Percentiles rank a stretch among this genome's conserved stretches.
Evolutionary conservation across 805 yeast genomes (phyloP).

Genomic region (Yamadazyma philogaea): DNA sequence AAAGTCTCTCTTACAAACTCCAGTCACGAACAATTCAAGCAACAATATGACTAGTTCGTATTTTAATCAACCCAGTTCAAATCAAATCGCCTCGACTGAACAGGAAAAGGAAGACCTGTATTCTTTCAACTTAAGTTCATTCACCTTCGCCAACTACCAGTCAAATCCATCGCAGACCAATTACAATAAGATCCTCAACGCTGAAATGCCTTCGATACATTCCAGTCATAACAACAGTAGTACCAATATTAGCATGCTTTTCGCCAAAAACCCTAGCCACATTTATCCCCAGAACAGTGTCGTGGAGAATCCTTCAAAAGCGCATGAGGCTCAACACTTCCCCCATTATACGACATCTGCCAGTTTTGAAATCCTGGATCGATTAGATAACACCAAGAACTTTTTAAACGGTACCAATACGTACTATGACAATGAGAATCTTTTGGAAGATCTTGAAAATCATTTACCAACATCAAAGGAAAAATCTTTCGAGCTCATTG

Average conservation of each 20-base stretch:
- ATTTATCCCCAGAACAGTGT: constrained; percentile 11
- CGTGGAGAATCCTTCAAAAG: not conserved
- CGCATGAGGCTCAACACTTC: constrained; percentile 2
- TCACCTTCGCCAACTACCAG: constrained; percentile 26
- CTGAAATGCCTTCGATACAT: constrained; percentile 2
- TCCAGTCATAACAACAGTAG: constrained; percentile 11
- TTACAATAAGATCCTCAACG: constrained; percentile 1
- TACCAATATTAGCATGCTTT: constrained; percentile 13
- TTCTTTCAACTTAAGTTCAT: constrained; percentile 34
- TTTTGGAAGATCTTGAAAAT: constrained; percentile 35
- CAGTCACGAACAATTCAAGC: constrained; percentile 21
- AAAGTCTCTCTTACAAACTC: constrained; percentile 10
- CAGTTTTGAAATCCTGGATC: constrained; percentile 7
- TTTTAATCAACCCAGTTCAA: constrained; percentile 14
- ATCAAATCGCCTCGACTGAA: constrained; percentile 1
- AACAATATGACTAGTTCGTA: constrained; percentile 36
- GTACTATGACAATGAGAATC: constrained; percentile 32
- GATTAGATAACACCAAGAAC: constrained; percentile 15
- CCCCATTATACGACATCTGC: constrained; percentile 6
- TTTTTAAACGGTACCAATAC: constrained; percentile 38
- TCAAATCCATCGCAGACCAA: constrained; percentile 4
- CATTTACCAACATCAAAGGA: constrained; percentile 44
- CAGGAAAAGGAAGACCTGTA: constrained; percentile 25
- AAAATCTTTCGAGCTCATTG: constrained; percentile 45
- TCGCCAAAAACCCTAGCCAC: constrained; percentile 14